Conservation (phyloP, 192 early-diverging fungal genomes). For the Backusella mclennaniae region DNA sequence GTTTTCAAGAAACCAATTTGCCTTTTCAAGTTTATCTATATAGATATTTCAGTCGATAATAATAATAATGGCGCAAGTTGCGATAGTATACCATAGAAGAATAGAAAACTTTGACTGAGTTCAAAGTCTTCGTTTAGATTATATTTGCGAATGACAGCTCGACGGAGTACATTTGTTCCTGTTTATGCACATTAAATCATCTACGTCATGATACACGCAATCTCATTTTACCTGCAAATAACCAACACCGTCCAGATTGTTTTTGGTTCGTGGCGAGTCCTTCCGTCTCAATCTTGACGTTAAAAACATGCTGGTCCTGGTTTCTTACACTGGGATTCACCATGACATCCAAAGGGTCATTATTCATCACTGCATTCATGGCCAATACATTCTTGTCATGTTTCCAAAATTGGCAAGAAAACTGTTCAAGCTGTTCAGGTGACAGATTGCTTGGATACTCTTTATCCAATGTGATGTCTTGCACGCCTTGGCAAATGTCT, state of each 20-base stretch:
- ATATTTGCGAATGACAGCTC: constrained; percentile 56
- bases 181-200: not conserved
- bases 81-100: constrained; percentile 27
- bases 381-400: constrained; percentile 69
- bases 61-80: no score
- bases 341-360: constrained; percentile 55
- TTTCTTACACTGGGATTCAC: constrained; percentile 54
- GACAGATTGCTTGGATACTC: constrained; percentile 10
- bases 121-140: constrained; percentile 73
- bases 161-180: constrained; percentile 63
- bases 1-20: constrained; percentile 80
- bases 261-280: constrained; percentile 67
- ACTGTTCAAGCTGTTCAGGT: constrained; percentile 17
- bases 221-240: constrained; percentile 64
- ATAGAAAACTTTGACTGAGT: constrained; percentile 72
- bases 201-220: not conserved
- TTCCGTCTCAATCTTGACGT: constrained; percentile 51
- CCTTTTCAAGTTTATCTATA: constrained; percentile 75
- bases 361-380: constrained; percentile 61
- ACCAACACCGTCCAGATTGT: constrained; percentile 75
- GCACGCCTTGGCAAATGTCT: not conserved
- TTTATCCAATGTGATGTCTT: not conserved
- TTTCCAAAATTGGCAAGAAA: constrained; percentile 47
- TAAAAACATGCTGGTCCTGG: constrained; percentile 53
- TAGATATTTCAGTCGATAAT: no score